These are phyloP conservation scores for Aspergillus nanangensis DNA, from an alignment of 495 filamentous ascomycete genomes.

Conservation along the genomic window DNA sequence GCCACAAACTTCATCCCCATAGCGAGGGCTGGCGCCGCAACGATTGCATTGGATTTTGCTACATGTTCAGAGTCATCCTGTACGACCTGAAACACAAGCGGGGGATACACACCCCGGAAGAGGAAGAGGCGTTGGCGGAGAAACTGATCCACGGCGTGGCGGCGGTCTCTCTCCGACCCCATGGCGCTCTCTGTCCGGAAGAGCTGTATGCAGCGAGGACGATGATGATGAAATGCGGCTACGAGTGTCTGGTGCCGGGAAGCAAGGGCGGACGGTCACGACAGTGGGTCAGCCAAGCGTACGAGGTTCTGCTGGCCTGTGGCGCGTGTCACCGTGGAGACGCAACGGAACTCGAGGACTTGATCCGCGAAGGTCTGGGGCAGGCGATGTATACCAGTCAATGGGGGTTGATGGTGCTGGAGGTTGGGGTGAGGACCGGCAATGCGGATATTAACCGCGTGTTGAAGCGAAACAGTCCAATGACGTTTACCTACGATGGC, in stretches of 20 bases:
- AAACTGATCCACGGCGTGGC: neutral
- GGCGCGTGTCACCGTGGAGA: neutral
- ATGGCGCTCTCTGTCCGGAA: neutral
- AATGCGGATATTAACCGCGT: neutral
- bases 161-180: neutral
- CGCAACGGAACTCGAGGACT: neutral
- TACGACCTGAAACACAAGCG: neutral
- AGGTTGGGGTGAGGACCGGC: neutral
- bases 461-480: neutral
- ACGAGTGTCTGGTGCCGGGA: neutral
- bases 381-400: neutral
- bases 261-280: neutral
- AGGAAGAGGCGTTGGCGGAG: neutral
- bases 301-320: neutral
- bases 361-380: neutral
- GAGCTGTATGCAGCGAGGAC: neutral
- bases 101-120: neutral
- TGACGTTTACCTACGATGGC: neutral
- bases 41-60: neutral
- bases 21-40: neutral
- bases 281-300: neutral
- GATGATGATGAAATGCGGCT: neutral
- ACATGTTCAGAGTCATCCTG: neutral
- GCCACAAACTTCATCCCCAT: neutral
- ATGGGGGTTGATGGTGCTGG: neutral